Evolutionary conservation across 495 filamentous ascomycete species (phyloP), one percentile per base, ranked within the genome.

Genomic region (Xylaria palmicola): DNA sequence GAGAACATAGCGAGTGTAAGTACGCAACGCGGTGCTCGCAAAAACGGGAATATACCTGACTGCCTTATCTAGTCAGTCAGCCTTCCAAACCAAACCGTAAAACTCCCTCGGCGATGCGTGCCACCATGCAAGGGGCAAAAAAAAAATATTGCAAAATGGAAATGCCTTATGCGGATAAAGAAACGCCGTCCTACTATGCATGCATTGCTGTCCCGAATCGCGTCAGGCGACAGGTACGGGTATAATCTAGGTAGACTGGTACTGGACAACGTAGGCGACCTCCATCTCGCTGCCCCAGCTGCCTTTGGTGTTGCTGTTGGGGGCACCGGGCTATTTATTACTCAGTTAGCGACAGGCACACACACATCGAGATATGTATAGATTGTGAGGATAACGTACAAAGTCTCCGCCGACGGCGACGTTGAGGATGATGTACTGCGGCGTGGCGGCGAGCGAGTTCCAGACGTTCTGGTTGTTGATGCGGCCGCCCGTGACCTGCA

Each of bases 401-500:
- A 77, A 83, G 55, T 62, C 57, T 1, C 80, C 81, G 6, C 81
- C 80, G 49, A 83, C 79, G 4, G 81, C 81, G 1, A 83, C 77
- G 51, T 83, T 83, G 26, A 82, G 63, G 45, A 79, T 78, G 36
- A 82, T 73, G 59, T 70, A 82, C 55, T 78, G 62, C 0, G 75
- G 70, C 29, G 56, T 67, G 4, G 70, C 63, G 0, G 74, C 70
- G 29, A 83, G 55, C 36, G 65, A 66, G 34, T 60, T 65, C 79
- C 79, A 82, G 22, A 75, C 74, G 6, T 17, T 44, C 56, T 65
- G 43, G 62, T 77, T 66, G 27, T 56, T 60, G 32, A 83, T 61
- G 58, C 70, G 65, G 20, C 60, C 47, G 5, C 79, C 81, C 5
- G 68, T 58, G 37, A 82, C 44, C 55, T 74, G 68, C 52, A 75